Evolutionary conservation across 345 rosid species (phyloP).

Genomic region (Syzygium jambos): DNA sequence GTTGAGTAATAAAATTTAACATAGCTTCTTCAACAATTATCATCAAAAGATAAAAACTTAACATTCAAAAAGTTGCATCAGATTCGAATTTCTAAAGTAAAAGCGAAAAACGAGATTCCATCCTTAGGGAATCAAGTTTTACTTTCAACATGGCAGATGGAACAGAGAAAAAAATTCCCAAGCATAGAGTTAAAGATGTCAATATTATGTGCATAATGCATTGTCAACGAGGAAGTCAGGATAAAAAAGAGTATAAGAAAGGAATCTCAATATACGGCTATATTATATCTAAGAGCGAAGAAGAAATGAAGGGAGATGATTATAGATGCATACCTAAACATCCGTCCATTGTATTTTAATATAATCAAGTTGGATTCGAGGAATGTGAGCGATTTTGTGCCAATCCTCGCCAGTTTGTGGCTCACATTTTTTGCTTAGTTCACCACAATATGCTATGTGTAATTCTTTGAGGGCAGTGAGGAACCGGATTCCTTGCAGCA

Average conservation of each 20-base stretch:
- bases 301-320: background rate
- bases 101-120: background rate
- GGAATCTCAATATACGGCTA: background rate
- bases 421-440: background rate
- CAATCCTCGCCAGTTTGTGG: background rate
- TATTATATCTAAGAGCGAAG: background rate
- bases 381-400: background rate
- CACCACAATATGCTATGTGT: fast-evolving
- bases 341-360: background rate
- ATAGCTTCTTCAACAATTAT: background rate
- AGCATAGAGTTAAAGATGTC: background rate
- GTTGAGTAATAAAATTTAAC: no score
- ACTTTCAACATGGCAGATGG: no score
- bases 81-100: background rate
- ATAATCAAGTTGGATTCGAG: background rate
- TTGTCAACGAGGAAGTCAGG: background rate
- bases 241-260: no score
- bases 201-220: no score
- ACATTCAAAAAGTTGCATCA: background rate
- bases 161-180: no score
- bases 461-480: background rate
- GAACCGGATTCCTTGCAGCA: background rate
- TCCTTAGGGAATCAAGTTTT: background rate
- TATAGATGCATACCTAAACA: background rate
- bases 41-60: background rate